Evolutionary conservation across 495 filamentous ascomycete genomes (phyloP).

Genomic region (Aspergillus leporis): DNA sequence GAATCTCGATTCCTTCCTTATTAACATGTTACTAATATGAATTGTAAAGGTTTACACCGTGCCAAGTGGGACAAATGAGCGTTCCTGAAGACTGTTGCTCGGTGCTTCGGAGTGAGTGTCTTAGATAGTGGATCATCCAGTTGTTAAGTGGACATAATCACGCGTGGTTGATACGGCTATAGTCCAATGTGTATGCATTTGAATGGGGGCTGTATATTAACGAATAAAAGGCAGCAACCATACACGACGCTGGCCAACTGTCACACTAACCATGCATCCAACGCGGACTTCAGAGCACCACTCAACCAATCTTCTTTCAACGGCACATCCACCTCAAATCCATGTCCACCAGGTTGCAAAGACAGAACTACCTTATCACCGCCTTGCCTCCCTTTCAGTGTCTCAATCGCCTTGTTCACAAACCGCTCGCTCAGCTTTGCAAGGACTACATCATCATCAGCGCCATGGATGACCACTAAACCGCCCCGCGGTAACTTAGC

Average conservation of each 20-base stretch:
- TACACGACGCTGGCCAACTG: not conserved
- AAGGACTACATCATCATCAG: constrained; percentile 15
- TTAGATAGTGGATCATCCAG: too few relatives aligned
- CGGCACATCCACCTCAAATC: constrained; percentile 16
- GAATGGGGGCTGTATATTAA: too few relatives aligned
- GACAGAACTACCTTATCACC: constrained; percentile 19
- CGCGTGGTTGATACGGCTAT: too few relatives aligned
- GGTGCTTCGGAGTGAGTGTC: too few relatives aligned
- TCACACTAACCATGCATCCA: constrained; percentile 22
- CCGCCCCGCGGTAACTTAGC: constrained; percentile 20
- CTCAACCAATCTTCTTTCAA: constrained; percentile 19
- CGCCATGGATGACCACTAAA: constrained; percentile 18
- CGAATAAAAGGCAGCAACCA: too few relatives aligned
- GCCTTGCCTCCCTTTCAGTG: constrained; percentile 10
- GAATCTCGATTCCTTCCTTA: too few relatives aligned
- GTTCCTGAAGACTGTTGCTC: too few relatives aligned
- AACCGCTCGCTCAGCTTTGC: constrained; percentile 16
- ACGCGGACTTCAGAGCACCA: constrained; percentile 12
- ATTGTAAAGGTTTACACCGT: too few relatives aligned
- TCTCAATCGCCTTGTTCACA: constrained; percentile 17
- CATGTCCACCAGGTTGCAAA: constrained; percentile 20
- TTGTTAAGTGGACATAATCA: too few relatives aligned
- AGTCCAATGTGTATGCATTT: too few relatives aligned
- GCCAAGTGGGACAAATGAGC: too few relatives aligned
- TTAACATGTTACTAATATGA: too few relatives aligned